Conservation (phyloP, 768 basidiomycete species). For the Mycena capillaripes region DNA sequence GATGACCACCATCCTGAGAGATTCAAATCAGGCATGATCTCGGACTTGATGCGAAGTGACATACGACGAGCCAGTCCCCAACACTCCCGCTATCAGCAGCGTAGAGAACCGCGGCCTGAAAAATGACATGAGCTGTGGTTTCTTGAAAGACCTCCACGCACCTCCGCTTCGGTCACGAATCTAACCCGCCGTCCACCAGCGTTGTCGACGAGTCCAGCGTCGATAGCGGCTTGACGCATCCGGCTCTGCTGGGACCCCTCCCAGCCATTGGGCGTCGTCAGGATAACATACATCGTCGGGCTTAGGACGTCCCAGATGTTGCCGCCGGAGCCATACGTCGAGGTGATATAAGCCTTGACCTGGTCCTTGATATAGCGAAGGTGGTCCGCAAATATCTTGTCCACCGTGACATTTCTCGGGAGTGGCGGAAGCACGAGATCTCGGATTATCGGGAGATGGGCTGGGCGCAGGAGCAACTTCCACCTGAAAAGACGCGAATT, state of each 20-base stretch:
- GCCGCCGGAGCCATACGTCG: constrained; percentile 30
- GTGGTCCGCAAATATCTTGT: constrained; percentile 37
- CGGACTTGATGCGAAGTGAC: neutral
- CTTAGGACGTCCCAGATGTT: constrained; percentile 36
- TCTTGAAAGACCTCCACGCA: neutral
- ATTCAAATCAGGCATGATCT: neutral
- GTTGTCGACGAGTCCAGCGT: constrained; percentile 36
- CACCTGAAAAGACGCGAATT: constrained; percentile 23
- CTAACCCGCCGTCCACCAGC: constrained; percentile 35
- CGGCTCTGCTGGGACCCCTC: constrained; percentile 38
- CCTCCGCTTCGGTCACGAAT: constrained; percentile 40
- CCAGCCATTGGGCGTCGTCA: constrained; percentile 44
- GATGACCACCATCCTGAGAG: constrained; percentile 34
- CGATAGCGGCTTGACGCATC: constrained; percentile 40
- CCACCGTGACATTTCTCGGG: constrained; percentile 23
- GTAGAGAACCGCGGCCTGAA: constrained; percentile 39
- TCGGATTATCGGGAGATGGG: constrained; percentile 38
- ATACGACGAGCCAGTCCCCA: constrained; percentile 38
- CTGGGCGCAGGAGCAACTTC: constrained; percentile 38
- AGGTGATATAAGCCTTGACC: constrained; percentile 34
- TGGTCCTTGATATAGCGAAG: constrained; percentile 37
- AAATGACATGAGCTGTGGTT: neutral
- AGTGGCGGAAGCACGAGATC: constrained; percentile 35
- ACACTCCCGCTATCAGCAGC: constrained; percentile 38
- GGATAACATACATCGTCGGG: constrained; percentile 38